A percentile compares a stretch with the other conserved stretches of the same genome.
Conservation (phyloP, 2,329 filamentous ascomycete species). For the Alternaria sp. region DNA sequence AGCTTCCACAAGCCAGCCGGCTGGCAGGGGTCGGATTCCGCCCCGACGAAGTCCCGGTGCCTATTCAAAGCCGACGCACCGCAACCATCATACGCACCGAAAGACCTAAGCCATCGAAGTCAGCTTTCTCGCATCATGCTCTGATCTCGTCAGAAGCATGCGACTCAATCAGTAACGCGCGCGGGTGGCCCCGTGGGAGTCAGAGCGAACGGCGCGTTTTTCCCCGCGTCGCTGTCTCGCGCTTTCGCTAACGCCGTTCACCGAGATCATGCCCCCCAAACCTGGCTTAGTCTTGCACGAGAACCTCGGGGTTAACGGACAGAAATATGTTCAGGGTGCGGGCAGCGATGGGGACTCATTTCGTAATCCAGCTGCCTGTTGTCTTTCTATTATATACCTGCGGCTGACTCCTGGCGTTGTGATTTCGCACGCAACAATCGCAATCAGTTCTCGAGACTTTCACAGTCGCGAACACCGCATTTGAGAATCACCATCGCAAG, state of each 20-base stretch:
- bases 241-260: conserved; percentile 15
- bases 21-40: neutral
- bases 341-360: neutral
- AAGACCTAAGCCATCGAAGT: neutral
- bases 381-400: neutral
- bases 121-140: neutral
- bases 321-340: neutral
- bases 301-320: conserved; percentile 14
- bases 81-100: neutral
- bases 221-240: conserved; percentile 15
- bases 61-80: neutral
- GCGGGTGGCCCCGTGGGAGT: neutral
- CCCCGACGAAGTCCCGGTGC: neutral
- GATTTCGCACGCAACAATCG: neutral
- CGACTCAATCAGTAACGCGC: neutral
- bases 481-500: neutral
- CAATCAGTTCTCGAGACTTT: neutral
- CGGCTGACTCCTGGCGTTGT: neutral
- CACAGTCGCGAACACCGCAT: neutral
- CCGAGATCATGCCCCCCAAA: conserved; percentile 13
- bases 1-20: neutral
- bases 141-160: neutral
- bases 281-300: neutral
- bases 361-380: neutral
- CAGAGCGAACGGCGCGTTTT: neutral